Evolutionary conservation across 768 basidiomycete genomes (phyloP).

Genomic region (Pilatotrama ljubarskyi): DNA sequence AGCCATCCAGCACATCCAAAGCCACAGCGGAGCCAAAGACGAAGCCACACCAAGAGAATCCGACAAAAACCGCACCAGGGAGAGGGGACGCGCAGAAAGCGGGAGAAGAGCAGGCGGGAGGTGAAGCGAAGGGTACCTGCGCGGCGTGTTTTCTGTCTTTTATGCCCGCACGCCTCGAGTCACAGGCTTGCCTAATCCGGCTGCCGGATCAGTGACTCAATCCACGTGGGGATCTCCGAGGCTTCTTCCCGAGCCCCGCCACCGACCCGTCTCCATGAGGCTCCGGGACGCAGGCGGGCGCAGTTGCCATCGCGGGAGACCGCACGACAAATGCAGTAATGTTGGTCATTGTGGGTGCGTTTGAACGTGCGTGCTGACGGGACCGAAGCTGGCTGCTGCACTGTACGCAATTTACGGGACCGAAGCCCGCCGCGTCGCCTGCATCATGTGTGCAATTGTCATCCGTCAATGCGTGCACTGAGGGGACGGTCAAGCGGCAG

Average conservation of each 20-base stretch:
- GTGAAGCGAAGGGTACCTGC: not conserved
- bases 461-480: too few relatives aligned
- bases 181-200: slow-evolving; percentile 15
- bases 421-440: too few relatives aligned
- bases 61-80: not conserved
- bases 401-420: too few relatives aligned
- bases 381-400: not conserved
- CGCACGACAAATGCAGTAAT: not conserved
- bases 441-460: too few relatives aligned
- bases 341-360: not conserved
- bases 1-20: not conserved
- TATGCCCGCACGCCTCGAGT: slow-evolving; percentile 16
- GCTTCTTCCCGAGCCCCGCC: not conserved
- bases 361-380: not conserved
- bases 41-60: too few relatives aligned
- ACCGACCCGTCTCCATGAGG: slow-evolving; percentile 11
- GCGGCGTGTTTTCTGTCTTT: slow-evolving; percentile 2
- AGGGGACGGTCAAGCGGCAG: too few relatives aligned
- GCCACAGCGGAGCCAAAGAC: too few relatives aligned
- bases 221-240: slow-evolving; percentile 15
- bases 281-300: slow-evolving; percentile 10
- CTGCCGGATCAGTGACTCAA: slow-evolving; percentile 18
- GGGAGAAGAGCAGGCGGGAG: not conserved
- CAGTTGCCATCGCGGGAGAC: not conserved
- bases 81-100: not conserved